These are phyloP conservation scores for Leucoagaricus sp. DNA, from an alignment of 1,284 basidiomycete species.

Conservation along the genomic window DNA sequence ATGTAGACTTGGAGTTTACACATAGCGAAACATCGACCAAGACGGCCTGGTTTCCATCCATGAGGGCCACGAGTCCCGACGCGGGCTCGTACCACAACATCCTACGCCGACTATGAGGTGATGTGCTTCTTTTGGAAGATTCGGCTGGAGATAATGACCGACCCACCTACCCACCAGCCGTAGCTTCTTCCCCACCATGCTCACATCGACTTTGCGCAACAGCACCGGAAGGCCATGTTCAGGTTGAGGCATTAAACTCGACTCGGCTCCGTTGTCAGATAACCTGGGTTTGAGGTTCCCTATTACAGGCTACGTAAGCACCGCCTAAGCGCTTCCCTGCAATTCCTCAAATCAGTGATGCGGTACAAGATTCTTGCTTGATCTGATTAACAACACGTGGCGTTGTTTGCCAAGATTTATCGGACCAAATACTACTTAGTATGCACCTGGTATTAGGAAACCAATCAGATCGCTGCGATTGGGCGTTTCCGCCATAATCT, in stretches of 20 bases:
- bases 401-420: constrained; percentile 7
- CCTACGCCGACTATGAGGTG: constrained; percentile 30
- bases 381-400: constrained; percentile 15
- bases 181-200: constrained; percentile 43
- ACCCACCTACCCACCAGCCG: constrained; percentile 49
- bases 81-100: constrained; percentile 52
- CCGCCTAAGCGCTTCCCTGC: neutral
- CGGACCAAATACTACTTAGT: constrained; percentile 6
- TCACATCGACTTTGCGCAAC: constrained; percentile 33
- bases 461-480: constrained; percentile 14
- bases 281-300: constrained; percentile 4
- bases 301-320: no score
- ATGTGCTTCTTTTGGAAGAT: neutral
- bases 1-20: constrained; percentile 41
- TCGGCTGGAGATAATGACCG: constrained; percentile 6
- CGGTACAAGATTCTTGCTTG: neutral
- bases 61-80: constrained; percentile 45
- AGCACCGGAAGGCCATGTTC: constrained; percentile 38
- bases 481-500: neutral
- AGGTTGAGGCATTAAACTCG: constrained; percentile 31
- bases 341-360: neutral
- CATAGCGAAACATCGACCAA: constrained; percentile 56
- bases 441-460: constrained; percentile 6
- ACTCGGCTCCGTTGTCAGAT: constrained; percentile 5
- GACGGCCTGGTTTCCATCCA: constrained; percentile 47